These are phyloP conservation scores for Cicer arietinum DNA, from an alignment of 306 rosid species.

Conservation along the genomic window DNA sequence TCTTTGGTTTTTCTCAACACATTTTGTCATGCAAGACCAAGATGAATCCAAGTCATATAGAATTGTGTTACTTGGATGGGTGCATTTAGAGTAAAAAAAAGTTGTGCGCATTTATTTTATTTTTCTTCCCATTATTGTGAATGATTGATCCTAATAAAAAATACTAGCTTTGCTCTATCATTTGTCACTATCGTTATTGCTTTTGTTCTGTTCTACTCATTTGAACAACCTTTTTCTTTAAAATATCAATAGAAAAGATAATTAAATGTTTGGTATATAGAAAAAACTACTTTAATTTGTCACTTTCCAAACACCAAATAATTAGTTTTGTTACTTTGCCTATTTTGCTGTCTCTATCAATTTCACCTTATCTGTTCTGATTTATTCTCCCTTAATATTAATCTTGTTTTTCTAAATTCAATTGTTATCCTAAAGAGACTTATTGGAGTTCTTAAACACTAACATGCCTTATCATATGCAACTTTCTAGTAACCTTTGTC, in stretches of 20 bases:
- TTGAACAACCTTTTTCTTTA: background rate
- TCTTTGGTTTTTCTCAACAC: background rate
- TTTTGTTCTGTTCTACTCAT: background rate
- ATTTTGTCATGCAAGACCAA: background rate
- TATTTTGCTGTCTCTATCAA: background rate
- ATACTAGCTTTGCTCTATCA: background rate
- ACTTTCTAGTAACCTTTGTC: background rate
- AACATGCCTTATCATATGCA: too few relatives aligned
- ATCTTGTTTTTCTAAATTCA: background rate
- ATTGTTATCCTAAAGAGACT: background rate
- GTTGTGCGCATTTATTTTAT: background rate
- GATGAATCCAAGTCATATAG: background rate
- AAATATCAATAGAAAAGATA: background rate
- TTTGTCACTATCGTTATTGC: background rate
- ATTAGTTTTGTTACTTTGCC: background rate
- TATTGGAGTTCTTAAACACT: background rate
- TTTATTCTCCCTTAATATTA: background rate
- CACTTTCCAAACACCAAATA: background rate
- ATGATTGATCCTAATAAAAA: conserved; percentile 5
- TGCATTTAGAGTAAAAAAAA: background rate
- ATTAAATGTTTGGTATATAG: background rate
- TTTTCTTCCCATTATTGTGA: background rate
- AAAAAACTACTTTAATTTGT: conserved; percentile 6
- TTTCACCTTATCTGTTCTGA: background rate
- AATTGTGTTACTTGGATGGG: background rate